Evolutionary conservation across 176 grass and related monocot species (phyloP).

Genomic region (Metroxylon sagu): DNA sequence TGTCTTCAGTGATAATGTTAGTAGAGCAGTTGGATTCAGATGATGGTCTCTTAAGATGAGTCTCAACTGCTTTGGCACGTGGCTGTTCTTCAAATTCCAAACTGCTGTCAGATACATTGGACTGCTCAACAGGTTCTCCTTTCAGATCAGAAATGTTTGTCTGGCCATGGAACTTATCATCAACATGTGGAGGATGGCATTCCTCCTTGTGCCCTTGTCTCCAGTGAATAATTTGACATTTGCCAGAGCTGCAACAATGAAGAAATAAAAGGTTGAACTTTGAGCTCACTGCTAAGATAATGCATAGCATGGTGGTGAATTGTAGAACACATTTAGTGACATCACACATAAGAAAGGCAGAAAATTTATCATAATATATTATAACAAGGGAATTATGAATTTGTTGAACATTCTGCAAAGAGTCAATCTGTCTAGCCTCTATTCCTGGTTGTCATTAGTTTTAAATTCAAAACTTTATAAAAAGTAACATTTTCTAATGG

Average conservation of each 20-base stretch:
- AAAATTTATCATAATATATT: no score
- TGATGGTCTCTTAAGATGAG: background rate
- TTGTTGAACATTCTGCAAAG: no score
- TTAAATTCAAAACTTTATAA: no score
- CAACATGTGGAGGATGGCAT: constrained; percentile 36
- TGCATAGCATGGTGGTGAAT: no score
- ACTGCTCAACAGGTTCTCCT: constrained; percentile 24
- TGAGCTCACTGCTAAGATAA: no score
- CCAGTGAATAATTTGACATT: constrained; percentile 86
- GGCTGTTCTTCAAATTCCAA: constrained; percentile 22
- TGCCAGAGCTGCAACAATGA: constrained; percentile 45
- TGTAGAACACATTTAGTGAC: no score
- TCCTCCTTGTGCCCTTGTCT: constrained; percentile 81
- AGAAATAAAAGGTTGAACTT: background rate
- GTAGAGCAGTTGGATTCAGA: constrained; percentile 5
- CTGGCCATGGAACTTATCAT: constrained; percentile 21
- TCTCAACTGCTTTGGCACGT: constrained; percentile 9
- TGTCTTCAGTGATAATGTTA: constrained; percentile 22
- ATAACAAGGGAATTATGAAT: no score
- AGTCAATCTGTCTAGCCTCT: no score
- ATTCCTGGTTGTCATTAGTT: no score
- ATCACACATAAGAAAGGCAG: no score
- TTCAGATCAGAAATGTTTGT: constrained; percentile 18
- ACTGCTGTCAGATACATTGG: constrained; percentile 28
- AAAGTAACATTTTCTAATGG: no score